A percentile compares a stretch with the other conserved stretches of the same genome.
Conservation (phyloP, 257 asterid genomes). For the Solanum commersonii region DNA sequence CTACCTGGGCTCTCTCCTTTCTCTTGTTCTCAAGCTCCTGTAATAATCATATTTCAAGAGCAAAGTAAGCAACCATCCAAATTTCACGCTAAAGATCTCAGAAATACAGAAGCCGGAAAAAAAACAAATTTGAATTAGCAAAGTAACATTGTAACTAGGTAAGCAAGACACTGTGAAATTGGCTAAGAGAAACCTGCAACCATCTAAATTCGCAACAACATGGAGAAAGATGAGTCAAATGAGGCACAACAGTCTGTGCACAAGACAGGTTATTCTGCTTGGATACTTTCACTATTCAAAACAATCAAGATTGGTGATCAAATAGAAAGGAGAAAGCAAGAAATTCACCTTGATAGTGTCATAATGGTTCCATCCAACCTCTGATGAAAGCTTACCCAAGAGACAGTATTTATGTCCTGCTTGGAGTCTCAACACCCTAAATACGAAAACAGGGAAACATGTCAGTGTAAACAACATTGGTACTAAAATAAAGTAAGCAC, state of each 20-base stretch:
- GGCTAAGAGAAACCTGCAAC: not conserved
- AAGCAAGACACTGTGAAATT: not conserved
- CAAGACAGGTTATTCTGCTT: not conserved
- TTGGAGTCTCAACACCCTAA: constrained; percentile 89
- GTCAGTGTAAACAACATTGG: no score
- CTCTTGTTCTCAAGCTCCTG: constrained; percentile 94
- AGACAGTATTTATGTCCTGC: constrained; percentile 76
- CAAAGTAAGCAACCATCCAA: not conserved
- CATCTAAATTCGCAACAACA: not conserved
- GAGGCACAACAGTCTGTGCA: not conserved
- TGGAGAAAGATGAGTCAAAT: not conserved
- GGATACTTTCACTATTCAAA: not conserved
- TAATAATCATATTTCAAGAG: not conserved
- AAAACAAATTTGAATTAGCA: not conserved
- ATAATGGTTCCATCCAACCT: constrained; percentile 91
- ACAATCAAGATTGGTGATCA: not conserved
- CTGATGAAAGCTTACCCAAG: constrained; percentile 79
- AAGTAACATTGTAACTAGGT: not conserved
- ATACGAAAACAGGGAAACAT: not conserved
- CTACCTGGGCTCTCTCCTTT: constrained; percentile 65
- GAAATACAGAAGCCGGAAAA: not conserved
- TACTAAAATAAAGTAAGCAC: not conserved
- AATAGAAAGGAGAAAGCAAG: not conserved
- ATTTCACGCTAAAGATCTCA: not conserved
- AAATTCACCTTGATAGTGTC: constrained; percentile 69